phyloP scores from a whole-genome alignment of 2,329 filamentous ascomycete genomes.

The Ceratocystis ficicola region DNA sequence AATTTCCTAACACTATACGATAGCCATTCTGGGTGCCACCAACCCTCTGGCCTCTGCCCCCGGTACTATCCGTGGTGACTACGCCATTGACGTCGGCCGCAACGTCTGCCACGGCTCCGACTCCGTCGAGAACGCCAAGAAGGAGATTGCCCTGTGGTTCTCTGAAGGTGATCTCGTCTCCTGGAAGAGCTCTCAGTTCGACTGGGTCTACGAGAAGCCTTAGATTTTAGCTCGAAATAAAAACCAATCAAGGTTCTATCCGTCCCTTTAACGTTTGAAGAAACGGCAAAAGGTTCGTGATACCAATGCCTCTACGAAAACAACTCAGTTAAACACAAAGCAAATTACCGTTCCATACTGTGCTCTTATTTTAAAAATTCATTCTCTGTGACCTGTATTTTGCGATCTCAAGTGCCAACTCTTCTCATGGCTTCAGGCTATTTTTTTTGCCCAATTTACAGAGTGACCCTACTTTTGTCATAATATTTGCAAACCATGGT shows the following conservation, averaged over 20 bases:
- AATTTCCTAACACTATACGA: slow-evolving; percentile 21
- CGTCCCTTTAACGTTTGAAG: slow-evolving; percentile 4
- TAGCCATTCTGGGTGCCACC: slow-evolving; percentile 91
- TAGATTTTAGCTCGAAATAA: slow-evolving; percentile 28
- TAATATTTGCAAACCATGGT: slow-evolving; percentile 68
- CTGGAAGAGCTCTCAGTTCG: slow-evolving; percentile 74
- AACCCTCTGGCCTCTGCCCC: slow-evolving; percentile 91
- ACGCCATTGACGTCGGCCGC: slow-evolving; percentile 67
- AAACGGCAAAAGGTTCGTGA: not conserved
- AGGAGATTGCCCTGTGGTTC: slow-evolving; percentile 99
- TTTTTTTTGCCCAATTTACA: not conserved
- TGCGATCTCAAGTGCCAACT: not conserved
- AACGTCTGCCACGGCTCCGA: slow-evolving; percentile 99
- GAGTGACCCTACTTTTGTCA: not conserved
- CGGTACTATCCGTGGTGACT: slow-evolving; percentile 96
- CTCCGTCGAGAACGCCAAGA: slow-evolving; percentile 96
- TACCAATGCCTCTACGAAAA: slow-evolving; percentile 20
- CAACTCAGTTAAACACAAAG: slow-evolving; percentile 20
- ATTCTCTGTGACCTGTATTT: not conserved
- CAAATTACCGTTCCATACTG: not conserved
- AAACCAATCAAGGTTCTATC: not conserved
- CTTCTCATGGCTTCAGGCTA: not conserved
- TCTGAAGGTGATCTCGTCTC: slow-evolving; percentile 68
- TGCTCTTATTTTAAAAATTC: not conserved
- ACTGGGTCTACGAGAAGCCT: slow-evolving; percentile 96